These are phyloP conservation scores for Scedosporium boydii DNA, from an alignment of 2,329 filamentous ascomycete genomes.

Conservation along the genomic window DNA sequence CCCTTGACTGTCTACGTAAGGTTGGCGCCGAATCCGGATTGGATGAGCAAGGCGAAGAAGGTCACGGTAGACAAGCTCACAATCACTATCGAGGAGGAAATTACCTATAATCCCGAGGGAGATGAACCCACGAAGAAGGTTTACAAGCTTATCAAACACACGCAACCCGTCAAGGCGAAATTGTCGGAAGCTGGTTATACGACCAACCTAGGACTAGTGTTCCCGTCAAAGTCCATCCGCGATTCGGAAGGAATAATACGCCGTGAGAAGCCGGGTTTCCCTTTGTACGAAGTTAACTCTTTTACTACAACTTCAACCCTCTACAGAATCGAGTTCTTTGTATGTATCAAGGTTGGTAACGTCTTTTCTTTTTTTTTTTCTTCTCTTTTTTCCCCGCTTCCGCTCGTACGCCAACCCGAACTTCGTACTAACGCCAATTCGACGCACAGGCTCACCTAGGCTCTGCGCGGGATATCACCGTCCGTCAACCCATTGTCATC, in stretches of 20 bases:
- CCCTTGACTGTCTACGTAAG: slow-evolving; percentile 96
- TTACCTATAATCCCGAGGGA: slow-evolving; percentile 96
- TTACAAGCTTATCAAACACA: slow-evolving; percentile 77
- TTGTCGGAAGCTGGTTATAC: slow-evolving; percentile 87
- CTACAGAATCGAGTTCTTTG: slow-evolving; percentile 97
- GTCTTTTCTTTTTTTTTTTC: background rate
- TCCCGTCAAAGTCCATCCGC: slow-evolving; percentile 79
- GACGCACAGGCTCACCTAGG: slow-evolving; percentile 68
- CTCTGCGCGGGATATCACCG: slow-evolving; percentile 75
- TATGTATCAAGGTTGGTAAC: slow-evolving; percentile 65
- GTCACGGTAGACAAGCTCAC: slow-evolving; percentile 94
- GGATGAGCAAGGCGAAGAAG: slow-evolving; percentile 79
- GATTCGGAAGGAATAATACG: slow-evolving; percentile 83
- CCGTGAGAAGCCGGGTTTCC: slow-evolving; percentile 76
- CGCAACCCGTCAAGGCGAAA: slow-evolving; percentile 70
- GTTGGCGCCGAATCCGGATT: slow-evolving; percentile 83
- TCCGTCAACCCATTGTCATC: slow-evolving; percentile 90
- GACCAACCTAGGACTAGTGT: slow-evolving; percentile 83
- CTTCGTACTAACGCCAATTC: too few species aligned
- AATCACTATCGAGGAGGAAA: slow-evolving; percentile 89
- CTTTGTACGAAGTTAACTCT: slow-evolving; percentile 76
- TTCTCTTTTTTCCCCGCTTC: background rate
- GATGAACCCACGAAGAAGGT: slow-evolving; percentile 88
- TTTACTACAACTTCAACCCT: slow-evolving; percentile 91
- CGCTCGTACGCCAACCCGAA: too few species aligned